Percentiles rank a stretch among this genome's conserved stretches.
These are phyloP conservation scores for Zasmidium cellare DNA, from an alignment of 2,329 filamentous ascomycete species.

Conservation along the genomic window DNA sequence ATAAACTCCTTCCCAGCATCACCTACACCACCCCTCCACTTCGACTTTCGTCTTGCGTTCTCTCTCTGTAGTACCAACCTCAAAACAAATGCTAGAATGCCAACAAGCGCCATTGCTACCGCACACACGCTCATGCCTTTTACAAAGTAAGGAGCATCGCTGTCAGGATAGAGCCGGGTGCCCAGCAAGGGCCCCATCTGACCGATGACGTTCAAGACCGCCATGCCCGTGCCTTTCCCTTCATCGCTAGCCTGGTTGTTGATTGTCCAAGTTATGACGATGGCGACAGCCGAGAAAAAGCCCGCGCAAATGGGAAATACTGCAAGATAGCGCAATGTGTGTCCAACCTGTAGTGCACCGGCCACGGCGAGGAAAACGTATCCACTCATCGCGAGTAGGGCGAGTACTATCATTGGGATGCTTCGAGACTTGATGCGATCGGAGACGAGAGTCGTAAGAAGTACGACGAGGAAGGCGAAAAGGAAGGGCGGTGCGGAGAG, in stretches of 20 bases:
- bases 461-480: constrained; percentile 68
- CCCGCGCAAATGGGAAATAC: constrained; percentile 77
- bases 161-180: constrained; percentile 55
- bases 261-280: constrained; percentile 84
- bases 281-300: constrained; percentile 80
- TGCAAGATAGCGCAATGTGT: constrained; percentile 64
- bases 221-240: constrained; percentile 73
- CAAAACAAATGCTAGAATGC: constrained; percentile 43
- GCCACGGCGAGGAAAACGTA: constrained; percentile 50
- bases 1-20: constrained; percentile 9
- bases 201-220: constrained; percentile 76
- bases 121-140: constrained; percentile 54
- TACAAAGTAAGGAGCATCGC: constrained; percentile 51
- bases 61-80: constrained; percentile 40
- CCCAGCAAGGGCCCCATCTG: constrained; percentile 70
- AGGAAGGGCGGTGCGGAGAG: constrained; percentile 82
- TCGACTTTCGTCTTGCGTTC: constrained; percentile 27
- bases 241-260: constrained; percentile 76
- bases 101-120: constrained; percentile 50
- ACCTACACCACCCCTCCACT: constrained; percentile 4
- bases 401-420: constrained; percentile 67
- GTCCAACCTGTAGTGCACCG: constrained; percentile 32
- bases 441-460: constrained; percentile 70
- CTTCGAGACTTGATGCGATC: constrained; percentile 66
- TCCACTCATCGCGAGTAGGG: constrained; percentile 61